phyloP scores from a whole-genome alignment of 495 filamentous ascomycete species.

The Penicillium silybi region DNA sequence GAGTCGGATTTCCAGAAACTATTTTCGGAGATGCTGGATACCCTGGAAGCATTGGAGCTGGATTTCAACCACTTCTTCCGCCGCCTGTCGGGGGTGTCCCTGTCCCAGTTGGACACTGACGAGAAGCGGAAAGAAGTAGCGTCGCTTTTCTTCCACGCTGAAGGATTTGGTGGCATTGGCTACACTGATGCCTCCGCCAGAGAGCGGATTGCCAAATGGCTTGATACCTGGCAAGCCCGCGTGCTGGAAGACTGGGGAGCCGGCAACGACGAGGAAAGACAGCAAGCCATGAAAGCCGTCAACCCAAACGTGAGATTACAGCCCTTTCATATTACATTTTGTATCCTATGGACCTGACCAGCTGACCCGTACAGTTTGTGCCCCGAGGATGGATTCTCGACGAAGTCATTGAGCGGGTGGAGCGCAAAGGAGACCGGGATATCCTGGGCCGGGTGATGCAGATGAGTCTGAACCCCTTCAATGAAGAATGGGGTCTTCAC shows the following conservation, averaged over 20 bases:
- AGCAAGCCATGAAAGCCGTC: conserved; percentile 69
- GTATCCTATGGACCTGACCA: background rate
- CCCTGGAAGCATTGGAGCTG: conserved; percentile 70
- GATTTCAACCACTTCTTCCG: conserved; percentile 95
- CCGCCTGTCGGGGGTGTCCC: conserved; percentile 55
- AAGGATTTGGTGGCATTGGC: conserved; percentile 54
- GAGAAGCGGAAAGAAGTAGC: conserved; percentile 55
- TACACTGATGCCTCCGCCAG: conserved; percentile 57
- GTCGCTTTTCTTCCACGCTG: conserved; percentile 65
- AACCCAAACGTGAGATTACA: conserved; percentile 66
- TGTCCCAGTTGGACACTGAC: conserved; percentile 57
- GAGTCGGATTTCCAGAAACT: conserved; percentile 72
- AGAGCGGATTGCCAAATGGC: conserved; percentile 67
- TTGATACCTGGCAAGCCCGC: conserved; percentile 65
- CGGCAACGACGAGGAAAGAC: conserved; percentile 56
- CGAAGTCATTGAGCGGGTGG: conserved; percentile 83
- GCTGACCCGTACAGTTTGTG: conserved; percentile 52
- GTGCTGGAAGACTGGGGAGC: conserved; percentile 67
- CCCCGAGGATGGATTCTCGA: conserved; percentile 89
- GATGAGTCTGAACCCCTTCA: conserved; percentile 77
- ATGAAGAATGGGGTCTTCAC: conserved; percentile 71
- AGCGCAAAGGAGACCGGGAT: conserved; percentile 75
- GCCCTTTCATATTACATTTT: background rate
- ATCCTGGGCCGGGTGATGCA: conserved; percentile 72
- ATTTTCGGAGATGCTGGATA: conserved; percentile 77